Percentiles rank a stretch among this genome's conserved stretches.
Conservation (phyloP, 495 filamentous ascomycete species). For the Penicillium roqueforti region DNA sequence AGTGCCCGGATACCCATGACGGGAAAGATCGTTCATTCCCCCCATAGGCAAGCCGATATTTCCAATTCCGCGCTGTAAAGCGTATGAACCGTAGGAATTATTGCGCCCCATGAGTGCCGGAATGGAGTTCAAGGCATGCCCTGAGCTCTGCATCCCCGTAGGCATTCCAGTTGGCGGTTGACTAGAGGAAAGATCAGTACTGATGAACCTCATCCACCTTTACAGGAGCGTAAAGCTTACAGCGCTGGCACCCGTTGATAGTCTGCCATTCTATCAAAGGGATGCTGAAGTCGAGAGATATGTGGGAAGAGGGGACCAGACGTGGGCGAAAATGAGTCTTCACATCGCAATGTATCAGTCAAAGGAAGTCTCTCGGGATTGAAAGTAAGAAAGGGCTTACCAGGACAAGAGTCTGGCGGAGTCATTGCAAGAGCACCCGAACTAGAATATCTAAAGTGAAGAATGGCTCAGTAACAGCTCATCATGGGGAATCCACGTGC, state of each 20-base stretch:
- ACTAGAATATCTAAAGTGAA: slow-evolving; percentile 34
- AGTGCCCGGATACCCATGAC: slow-evolving; percentile 33
- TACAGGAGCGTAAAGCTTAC: slow-evolving; percentile 26
- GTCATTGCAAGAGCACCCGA: slow-evolving; percentile 44
- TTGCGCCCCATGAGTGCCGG: slow-evolving; percentile 33
- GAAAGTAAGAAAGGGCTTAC: slow-evolving; percentile 26
- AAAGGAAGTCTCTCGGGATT: neutral
- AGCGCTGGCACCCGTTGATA: slow-evolving; percentile 42
- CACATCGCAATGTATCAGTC: slow-evolving; percentile 17
- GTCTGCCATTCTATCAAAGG: slow-evolving; percentile 42
- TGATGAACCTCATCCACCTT: slow-evolving; percentile 1
- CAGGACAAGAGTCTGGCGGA: slow-evolving; percentile 45
- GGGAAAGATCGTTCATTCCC: slow-evolving; percentile 34
- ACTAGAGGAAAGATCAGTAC: slow-evolving; percentile 25
- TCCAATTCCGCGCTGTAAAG: slow-evolving; percentile 26
- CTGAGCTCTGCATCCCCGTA: slow-evolving; percentile 30
- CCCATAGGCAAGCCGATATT: slow-evolving; percentile 29
- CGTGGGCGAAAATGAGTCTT: slow-evolving; percentile 42
- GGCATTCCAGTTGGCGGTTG: slow-evolving; percentile 39
- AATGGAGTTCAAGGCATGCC: slow-evolving; percentile 24
- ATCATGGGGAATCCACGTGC: slow-evolving; percentile 8
- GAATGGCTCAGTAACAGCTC: slow-evolving; percentile 18
- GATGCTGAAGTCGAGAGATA: slow-evolving; percentile 25
- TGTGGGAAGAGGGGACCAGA: slow-evolving; percentile 40
- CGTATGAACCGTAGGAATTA: slow-evolving; percentile 36